Percentiles rank a stretch among this genome's conserved stretches.
Evolutionary conservation across 2,329 filamentous ascomycete species (phyloP).

Genomic region (Talaromyces sp.): DNA sequence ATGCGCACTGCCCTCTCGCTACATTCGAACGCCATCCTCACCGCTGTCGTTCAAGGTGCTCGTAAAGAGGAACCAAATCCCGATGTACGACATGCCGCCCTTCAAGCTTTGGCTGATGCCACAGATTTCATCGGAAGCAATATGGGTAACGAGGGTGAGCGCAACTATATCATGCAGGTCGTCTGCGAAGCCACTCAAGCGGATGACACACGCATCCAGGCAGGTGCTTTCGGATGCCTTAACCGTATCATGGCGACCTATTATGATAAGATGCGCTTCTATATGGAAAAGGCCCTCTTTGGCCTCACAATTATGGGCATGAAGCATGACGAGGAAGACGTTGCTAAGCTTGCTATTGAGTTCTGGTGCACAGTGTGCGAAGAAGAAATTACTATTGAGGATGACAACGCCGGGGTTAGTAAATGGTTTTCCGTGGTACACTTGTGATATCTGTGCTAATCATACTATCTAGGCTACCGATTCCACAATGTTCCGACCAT

Average conservation of each 20-base stretch:
- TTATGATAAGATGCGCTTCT: slow-evolving; percentile 99
- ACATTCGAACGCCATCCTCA: slow-evolving; percentile 96
- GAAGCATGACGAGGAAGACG: slow-evolving; percentile 97
- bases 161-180: slow-evolving; percentile 99
- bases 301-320: slow-evolving; percentile 96
- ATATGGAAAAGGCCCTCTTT: slow-evolving; percentile 99
- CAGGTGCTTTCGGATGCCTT: slow-evolving; percentile 91
- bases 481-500: slow-evolving; percentile 77
- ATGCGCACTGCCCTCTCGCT: slow-evolving; percentile 72
- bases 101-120: slow-evolving; percentile 90
- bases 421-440: neutral
- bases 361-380: slow-evolving; percentile 99
- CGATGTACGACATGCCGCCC: slow-evolving; percentile 88
- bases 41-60: slow-evolving; percentile 93
- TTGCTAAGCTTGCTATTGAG: slow-evolving; percentile 94
- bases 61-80: slow-evolving; percentile 90
- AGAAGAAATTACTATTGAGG: slow-evolving; percentile 95
- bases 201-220: slow-evolving; percentile 82
- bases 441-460: neutral
- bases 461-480: slow-evolving; percentile 57
- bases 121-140: slow-evolving; percentile 97
- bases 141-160: slow-evolving; percentile 98
- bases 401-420: slow-evolving; percentile 79
- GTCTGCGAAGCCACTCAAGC: slow-evolving; percentile 98
- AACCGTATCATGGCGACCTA: slow-evolving; percentile 99